Conservation (phyloP, 1,284 basidiomycete species). For the Puccinia hordei region DNA sequence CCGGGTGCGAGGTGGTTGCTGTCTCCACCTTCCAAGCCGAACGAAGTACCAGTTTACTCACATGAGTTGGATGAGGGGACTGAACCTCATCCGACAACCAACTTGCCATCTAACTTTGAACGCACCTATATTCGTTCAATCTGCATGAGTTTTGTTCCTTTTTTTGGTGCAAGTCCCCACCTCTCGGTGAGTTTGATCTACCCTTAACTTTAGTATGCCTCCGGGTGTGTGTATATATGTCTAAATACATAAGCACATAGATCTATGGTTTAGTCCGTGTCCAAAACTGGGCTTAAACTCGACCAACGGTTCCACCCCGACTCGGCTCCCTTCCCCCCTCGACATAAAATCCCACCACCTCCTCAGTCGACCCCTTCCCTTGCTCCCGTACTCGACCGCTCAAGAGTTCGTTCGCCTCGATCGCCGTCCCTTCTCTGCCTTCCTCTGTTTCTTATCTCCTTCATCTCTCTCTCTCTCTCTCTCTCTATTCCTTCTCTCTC, state of each 20-base stretch:
- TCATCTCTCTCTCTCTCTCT: slow-evolving; percentile 27
- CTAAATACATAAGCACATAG: neutral
- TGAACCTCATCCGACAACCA: neutral
- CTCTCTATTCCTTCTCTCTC: slow-evolving; percentile 21
- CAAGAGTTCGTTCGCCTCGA: slow-evolving; percentile 3
- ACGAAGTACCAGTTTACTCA: neutral
- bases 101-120: neutral
- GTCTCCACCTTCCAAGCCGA: neutral
- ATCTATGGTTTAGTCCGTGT: neutral
- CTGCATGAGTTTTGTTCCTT: too few species aligned
- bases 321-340: neutral
- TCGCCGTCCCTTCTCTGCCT: slow-evolving; percentile 4
- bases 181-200: too few species aligned
- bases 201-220: too few species aligned
- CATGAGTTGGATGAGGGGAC: too few species aligned
- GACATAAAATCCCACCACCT: neutral
- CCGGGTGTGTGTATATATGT: too few species aligned
- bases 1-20: neutral
- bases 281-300: slow-evolving; percentile 10
- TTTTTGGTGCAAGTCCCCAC: too few species aligned
- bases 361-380: neutral
- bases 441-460: neutral
- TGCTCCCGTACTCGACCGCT: neutral
- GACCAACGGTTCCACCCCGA: neutral
- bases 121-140: too few species aligned